A percentile compares a stretch with the other conserved stretches of the same genome.
Evolutionary conservation across 1,139 yeast species (phyloP).

Genomic region (Lodderomyces pseudojiufengensis): DNA sequence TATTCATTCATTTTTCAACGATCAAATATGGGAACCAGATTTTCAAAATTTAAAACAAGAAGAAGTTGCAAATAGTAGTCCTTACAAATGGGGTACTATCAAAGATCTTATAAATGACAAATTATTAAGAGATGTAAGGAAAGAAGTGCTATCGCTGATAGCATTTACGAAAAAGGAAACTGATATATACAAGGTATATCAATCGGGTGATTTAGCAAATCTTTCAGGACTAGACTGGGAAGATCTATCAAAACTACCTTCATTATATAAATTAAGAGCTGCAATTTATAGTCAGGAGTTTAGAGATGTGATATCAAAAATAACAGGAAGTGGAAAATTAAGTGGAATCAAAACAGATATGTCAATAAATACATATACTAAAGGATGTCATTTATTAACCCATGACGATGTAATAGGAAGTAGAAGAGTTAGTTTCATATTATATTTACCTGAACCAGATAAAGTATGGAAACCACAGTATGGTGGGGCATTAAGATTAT

Average conservation of each 20-base stretch:
- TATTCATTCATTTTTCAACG: constrained; percentile 49
- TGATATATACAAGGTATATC: constrained; percentile 91
- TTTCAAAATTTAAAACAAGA: constrained; percentile 40
- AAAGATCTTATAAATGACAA: constrained; percentile 70
- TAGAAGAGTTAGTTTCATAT: constrained; percentile 85
- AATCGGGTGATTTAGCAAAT: constrained; percentile 94
- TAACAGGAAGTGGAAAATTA: constrained; percentile 85
- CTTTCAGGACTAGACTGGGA: constrained; percentile 78
- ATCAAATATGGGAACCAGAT: constrained; percentile 48
- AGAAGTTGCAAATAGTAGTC: constrained; percentile 53
- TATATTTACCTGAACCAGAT: constrained; percentile 91
- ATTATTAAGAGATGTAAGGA: constrained; percentile 71
- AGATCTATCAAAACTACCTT: constrained; percentile 71
- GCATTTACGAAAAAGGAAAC: constrained; percentile 95
- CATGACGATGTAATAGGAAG: constrained; percentile 99
- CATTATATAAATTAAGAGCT: constrained; percentile 70
- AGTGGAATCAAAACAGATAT: constrained; percentile 89
- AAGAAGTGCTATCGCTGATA: constrained; percentile 76
- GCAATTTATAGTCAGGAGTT: constrained; percentile 86
- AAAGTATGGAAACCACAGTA: constrained; percentile 79
- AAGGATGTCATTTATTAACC: constrained; percentile 89
- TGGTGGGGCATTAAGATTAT: constrained; percentile 89
- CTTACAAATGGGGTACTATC: constrained; percentile 89
- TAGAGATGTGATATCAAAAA: constrained; percentile 73
- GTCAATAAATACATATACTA: constrained; percentile 85